These are phyloP conservation scores for Saururus chinensis DNA, from an alignment of 164 flowering plant genomes.

Conservation along the genomic window DNA sequence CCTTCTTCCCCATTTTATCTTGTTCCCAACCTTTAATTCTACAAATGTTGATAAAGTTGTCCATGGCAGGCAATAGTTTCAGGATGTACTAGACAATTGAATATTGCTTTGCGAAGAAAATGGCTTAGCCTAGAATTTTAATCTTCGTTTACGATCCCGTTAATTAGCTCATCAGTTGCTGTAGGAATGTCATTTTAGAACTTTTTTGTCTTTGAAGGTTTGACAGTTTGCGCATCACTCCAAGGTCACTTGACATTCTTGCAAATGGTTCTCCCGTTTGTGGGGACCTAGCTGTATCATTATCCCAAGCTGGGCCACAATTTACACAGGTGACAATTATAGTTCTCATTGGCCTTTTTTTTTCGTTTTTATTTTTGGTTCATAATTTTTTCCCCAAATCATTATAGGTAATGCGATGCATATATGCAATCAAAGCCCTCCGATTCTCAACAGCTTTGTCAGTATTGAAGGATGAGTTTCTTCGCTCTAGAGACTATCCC, in stretches of 20 bases:
- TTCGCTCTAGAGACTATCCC: conserved; percentile 98
- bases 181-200: neutral
- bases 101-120: neutral
- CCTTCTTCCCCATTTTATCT: no score
- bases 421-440: conserved; percentile 86
- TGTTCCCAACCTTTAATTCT: no score
- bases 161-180: neutral
- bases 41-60: no score
- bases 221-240: conserved; percentile 93
- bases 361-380: conserved; percentile 2
- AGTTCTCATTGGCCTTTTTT: neutral
- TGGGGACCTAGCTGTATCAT: conserved; percentile 96
- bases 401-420: conserved; percentile 72
- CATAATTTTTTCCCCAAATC: conserved; percentile 6
- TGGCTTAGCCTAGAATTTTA: neutral
- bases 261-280: conserved; percentile 92
- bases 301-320: conserved; percentile 97
- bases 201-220: conserved; percentile 45
- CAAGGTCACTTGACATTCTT: conserved; percentile 96
- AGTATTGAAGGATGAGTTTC: conserved; percentile 84
- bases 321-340: conserved; percentile 71
- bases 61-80: no score
- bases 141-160: neutral
- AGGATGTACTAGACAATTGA: neutral
- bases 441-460: conserved; percentile 95